Evolutionary conservation across 805 yeast species (phyloP).

Genomic region (Ogataea haglerorum): DNA sequence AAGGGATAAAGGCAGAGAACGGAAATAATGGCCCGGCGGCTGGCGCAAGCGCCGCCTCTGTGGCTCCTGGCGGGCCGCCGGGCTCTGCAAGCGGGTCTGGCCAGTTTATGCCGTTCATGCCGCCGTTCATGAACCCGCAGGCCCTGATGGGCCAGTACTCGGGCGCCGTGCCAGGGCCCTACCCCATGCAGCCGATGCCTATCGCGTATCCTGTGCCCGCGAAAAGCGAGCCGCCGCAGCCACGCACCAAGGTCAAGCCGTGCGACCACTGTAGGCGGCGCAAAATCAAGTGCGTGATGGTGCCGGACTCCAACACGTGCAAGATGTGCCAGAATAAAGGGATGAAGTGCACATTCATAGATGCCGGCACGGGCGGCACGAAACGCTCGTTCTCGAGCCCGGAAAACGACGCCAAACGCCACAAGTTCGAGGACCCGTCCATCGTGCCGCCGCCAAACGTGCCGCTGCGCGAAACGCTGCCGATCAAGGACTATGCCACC

Average conservation of each 20-base stretch:
- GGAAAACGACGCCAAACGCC: conserved; percentile 27
- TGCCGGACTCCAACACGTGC: conserved; percentile 62
- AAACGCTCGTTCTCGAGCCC: conserved; percentile 36
- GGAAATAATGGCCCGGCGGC: conserved; percentile 10
- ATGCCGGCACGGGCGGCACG: conserved; percentile 39
- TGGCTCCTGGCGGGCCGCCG: not conserved
- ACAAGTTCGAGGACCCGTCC: conserved; percentile 33
- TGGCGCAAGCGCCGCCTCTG: not conserved
- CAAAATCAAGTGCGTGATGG: conserved; percentile 72
- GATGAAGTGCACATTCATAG: conserved; percentile 71
- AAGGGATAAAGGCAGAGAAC: conserved; percentile 15
- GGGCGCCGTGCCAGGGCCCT: conserved; percentile 7
- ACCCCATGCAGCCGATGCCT: conserved; percentile 7
- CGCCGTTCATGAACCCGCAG: conserved; percentile 16
- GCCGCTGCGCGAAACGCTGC: conserved; percentile 50
- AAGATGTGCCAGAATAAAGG: conserved; percentile 74
- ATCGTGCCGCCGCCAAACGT: conserved; percentile 37
- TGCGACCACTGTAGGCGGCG: conserved; percentile 85
- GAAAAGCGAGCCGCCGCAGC: conserved; percentile 36
- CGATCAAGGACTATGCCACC: conserved; percentile 64
- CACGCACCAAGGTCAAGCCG: conserved; percentile 48
- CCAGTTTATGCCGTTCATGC: conserved; percentile 11
- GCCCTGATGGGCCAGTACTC: conserved; percentile 12
- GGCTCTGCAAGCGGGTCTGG: conserved; percentile 5
- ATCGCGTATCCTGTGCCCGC: conserved; percentile 11